A percentile compares a stretch with the other conserved stretches of the same genome.
These are phyloP conservation scores for Neofusicoccum umdonicola DNA, from an alignment of 2,329 filamentous ascomycete species.

Conservation along the genomic window DNA sequence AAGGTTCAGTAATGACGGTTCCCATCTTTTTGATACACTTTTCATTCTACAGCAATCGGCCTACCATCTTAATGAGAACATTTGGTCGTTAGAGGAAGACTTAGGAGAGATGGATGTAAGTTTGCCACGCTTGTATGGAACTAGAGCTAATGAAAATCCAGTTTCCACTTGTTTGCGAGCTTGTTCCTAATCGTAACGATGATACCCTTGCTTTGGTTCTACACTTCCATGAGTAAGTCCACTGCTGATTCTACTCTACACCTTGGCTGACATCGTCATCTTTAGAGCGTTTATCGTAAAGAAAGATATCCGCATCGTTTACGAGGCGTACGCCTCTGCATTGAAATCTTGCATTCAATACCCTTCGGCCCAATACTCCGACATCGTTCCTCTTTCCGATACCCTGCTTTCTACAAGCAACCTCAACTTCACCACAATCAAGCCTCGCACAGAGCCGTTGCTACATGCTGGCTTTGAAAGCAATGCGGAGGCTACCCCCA, in stretches of 20 bases:
- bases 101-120: slow-evolving; percentile 61
- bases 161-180: slow-evolving; percentile 73
- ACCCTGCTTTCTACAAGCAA: slow-evolving; percentile 28
- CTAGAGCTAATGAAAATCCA: slow-evolving; percentile 24
- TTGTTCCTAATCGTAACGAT: slow-evolving; percentile 55
- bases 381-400: slow-evolving; percentile 26
- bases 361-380: slow-evolving; percentile 24
- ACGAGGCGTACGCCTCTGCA: slow-evolving; percentile 29
- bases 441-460: slow-evolving; percentile 20
- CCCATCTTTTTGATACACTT: slow-evolving; percentile 73
- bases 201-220: slow-evolving; percentile 60
- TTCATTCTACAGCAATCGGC: slow-evolving; percentile 71
- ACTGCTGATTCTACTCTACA: too few species aligned
- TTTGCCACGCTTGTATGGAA: background rate
- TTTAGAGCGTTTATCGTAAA: slow-evolving; percentile 25
- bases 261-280: background rate
- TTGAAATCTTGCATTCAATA: slow-evolving; percentile 27
- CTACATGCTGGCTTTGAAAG: slow-evolving; percentile 41
- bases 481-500: slow-evolving; percentile 29
- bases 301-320: slow-evolving; percentile 28
- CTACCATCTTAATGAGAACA: slow-evolving; percentile 41
- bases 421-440: slow-evolving; percentile 20
- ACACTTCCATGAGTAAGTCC: slow-evolving; percentile 48
- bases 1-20: slow-evolving; percentile 44
- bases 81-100: slow-evolving; percentile 54